phyloP scores from a whole-genome alignment of 345 rosid species.

The Combretum micranthum region DNA sequence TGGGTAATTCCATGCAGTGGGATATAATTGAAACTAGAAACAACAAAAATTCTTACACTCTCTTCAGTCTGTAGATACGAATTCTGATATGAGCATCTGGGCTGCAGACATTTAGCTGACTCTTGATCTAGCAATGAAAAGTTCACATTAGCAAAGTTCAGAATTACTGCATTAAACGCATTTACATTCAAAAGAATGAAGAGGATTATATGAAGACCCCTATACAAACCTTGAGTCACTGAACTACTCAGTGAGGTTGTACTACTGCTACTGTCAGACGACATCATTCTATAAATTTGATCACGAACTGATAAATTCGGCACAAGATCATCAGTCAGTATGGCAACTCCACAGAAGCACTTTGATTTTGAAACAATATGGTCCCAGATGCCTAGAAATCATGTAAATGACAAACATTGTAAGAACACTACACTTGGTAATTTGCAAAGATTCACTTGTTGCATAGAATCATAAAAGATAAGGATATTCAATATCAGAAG shows the following conservation, averaged over 20 bases:
- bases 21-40: no score
- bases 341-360: conserved; percentile 82
- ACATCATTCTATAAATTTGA: conserved; percentile 80
- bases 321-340: conserved; percentile 92
- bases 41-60: background rate
- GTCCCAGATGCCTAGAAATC: conserved; percentile 73
- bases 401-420: background rate
- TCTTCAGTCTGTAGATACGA: conserved; percentile 27
- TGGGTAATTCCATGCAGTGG: no score
- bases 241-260: conserved; percentile 64
- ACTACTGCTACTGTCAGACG: conserved; percentile 80
- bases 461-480: background rate
- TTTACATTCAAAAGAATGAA: background rate
- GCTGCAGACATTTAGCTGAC: conserved; percentile 62
- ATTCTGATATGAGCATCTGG: conserved; percentile 52
- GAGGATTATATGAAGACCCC: background rate
- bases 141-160: conserved; percentile 3
- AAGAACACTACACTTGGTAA: no score
- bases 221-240: conserved; percentile 73
- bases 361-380: conserved; percentile 60
- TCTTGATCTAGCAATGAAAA: conserved; percentile 50
- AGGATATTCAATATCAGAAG: background rate
- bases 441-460: no score
- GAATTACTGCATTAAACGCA: background rate
- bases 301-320: conserved; percentile 92